Evolutionary conservation across 306 rosid species (phyloP).

Genomic region (Castanea mollissima): DNA sequence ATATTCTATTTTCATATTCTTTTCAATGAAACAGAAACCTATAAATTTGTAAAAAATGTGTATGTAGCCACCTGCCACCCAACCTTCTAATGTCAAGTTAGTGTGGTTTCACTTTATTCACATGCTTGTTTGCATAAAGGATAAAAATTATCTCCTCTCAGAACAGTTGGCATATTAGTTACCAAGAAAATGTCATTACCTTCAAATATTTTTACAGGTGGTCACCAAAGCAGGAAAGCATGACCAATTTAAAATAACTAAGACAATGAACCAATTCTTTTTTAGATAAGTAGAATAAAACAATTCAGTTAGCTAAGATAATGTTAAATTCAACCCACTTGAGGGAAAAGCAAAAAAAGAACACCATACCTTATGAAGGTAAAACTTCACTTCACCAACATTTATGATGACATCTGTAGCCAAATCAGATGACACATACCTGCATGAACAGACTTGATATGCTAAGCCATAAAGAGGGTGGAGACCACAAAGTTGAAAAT

Average conservation of each 20-base stretch:
- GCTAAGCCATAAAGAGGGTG: constrained; percentile 1
- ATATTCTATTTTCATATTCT: not conserved
- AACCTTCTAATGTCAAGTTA: not conserved
- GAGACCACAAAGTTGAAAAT: not conserved
- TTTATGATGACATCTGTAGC: constrained; percentile 66
- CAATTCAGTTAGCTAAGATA: not conserved
- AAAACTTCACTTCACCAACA: constrained; percentile 82
- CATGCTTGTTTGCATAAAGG: not conserved
- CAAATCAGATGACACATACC: constrained; percentile 85
- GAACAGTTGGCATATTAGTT: not conserved
- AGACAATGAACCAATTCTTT: not conserved
- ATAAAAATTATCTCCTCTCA: not conserved
- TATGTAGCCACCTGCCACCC: not conserved
- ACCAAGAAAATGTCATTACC: not conserved
- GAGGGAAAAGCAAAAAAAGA: not conserved
- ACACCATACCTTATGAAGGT: constrained; percentile 78
- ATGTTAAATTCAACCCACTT: not conserved
- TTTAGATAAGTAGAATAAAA: not conserved
- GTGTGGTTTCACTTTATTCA: not conserved
- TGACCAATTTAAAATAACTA: not conserved
- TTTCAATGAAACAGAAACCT: too few relatives aligned
- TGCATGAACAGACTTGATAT: constrained; percentile 28
- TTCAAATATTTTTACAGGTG: not conserved
- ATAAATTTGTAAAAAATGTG: not conserved
- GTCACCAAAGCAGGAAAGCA: not conserved